These are phyloP conservation scores for Collybia nuda DNA, from an alignment of 768 basidiomycete species.

Conservation along the genomic window DNA sequence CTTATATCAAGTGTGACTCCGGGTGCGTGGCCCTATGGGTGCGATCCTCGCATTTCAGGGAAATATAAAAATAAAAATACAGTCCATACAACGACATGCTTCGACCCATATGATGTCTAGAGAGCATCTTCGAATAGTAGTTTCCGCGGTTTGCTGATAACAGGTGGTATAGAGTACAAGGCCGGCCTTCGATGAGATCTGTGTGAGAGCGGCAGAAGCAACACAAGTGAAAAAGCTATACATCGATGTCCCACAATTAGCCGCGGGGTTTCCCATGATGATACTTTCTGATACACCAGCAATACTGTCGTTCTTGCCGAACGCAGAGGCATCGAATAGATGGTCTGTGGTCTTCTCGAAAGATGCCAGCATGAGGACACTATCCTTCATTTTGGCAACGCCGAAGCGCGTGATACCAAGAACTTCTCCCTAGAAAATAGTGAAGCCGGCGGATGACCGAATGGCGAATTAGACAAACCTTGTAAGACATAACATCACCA, in stretches of 20 bases:
- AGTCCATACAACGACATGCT: conserved; percentile 4
- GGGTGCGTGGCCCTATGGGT: no score
- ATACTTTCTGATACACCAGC: conserved; percentile 99
- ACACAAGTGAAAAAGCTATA: conserved; percentile 32
- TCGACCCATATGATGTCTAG: conserved; percentile 18
- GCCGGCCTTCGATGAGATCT: conserved; percentile 39
- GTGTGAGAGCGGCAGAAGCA: conserved; percentile 4
- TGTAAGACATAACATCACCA: conserved; percentile 98
- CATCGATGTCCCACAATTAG: conserved; percentile 94
- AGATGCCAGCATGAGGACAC: conserved; percentile 97
- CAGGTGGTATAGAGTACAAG: conserved; percentile 42
- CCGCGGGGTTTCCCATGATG: conserved; percentile 97
- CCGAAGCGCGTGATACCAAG: conserved; percentile 98
- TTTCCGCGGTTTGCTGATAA: conserved; percentile 47
- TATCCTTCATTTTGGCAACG: conserved; percentile 99
- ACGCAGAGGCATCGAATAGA: conserved; percentile 95
- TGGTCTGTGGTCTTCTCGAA: conserved; percentile 99
- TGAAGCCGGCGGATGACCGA: conserved; percentile 7
- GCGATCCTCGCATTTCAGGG: background rate
- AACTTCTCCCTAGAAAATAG: conserved; percentile 76
- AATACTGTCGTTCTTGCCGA: conserved; percentile 92
- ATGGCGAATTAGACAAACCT: conserved; percentile 44
- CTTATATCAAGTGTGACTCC: background rate
- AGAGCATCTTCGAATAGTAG: conserved; percentile 50
- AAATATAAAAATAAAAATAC: conserved; percentile 7